A percentile compares a stretch with the other conserved stretches of the same genome.
Conservation (phyloP, 345 rosid genomes). For the Eucalyptus leucophloia region DNA sequence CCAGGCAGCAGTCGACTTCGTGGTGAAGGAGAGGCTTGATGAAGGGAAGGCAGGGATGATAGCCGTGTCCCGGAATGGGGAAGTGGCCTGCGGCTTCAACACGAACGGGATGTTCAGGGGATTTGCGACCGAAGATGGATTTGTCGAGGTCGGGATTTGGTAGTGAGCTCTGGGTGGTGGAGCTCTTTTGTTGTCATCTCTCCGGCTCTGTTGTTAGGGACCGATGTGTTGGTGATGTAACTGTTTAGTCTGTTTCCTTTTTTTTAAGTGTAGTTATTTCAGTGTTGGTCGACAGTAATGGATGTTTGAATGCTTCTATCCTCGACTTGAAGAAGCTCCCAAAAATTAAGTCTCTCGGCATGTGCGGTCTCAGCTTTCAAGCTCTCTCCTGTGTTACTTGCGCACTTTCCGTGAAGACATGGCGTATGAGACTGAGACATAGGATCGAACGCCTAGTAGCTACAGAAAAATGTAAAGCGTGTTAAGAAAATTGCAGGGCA, state of each 20-base stretch:
- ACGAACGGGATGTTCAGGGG: conserved; percentile 86
- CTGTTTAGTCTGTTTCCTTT: background rate
- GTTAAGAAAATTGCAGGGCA: background rate
- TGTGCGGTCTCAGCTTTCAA: background rate
- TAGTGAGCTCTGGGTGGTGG: background rate
- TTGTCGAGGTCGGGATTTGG: conserved; percentile 82
- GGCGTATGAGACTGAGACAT: background rate
- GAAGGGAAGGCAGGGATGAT: conserved; percentile 82
- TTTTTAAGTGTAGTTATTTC: background rate
- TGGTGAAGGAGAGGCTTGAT: conserved; percentile 60
- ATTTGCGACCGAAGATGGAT: conserved; percentile 83
- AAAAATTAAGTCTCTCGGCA: background rate
- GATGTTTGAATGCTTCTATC: background rate
- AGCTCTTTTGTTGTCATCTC: background rate
- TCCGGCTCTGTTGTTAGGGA: background rate
- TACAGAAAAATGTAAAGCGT: background rate
- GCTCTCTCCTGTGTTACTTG: background rate
- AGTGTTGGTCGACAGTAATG: background rate
- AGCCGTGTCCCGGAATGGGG: conserved; percentile 77
- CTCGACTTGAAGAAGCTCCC: background rate
- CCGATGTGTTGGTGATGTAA: background rate
- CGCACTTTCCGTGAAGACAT: background rate
- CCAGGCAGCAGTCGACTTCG: conserved; percentile 75
- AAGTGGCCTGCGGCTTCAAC: conserved; percentile 82
- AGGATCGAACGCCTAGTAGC: background rate